Percentiles rank a stretch among this genome's conserved stretches.
Conservation (phyloP, 2,329 filamentous ascomycete genomes). For the Xylaria sp. region DNA sequence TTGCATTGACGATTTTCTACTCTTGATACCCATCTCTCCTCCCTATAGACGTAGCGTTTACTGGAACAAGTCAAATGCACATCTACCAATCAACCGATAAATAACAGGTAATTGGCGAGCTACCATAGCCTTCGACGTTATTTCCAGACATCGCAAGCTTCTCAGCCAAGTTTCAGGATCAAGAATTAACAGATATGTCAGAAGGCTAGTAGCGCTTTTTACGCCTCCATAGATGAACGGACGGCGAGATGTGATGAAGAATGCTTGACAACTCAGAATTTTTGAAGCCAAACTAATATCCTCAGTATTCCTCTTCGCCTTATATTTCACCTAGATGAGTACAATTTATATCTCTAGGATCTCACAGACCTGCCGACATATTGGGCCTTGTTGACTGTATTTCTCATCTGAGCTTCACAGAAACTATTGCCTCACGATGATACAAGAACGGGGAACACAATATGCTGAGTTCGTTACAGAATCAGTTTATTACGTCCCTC, state of each 20-base stretch:
- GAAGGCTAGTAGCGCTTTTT: too few relatives aligned
- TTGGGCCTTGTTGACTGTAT: too few relatives aligned
- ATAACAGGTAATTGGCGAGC: neutral
- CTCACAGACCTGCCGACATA: neutral
- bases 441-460: neutral
- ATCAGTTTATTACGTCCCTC: too few relatives aligned
- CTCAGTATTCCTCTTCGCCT: neutral
- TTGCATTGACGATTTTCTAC: neutral
- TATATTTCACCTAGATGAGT: neutral
- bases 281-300: neutral
- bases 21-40: constrained; percentile 5
- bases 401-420: neutral
- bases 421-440: neutral
- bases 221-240: neutral
- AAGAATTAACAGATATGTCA: too few relatives aligned
- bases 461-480: neutral
- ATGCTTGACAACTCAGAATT: neutral
- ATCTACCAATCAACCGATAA: neutral
- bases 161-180: neutral
- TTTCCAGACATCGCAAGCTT: neutral
- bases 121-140: neutral
- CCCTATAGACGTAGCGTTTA: neutral
- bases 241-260: neutral
- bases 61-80: neutral
- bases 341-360: neutral